Base-by-base conservation (phyloP, 768 basidiomycete genomes). In the Kwoniella mangroviensis region DNA sequence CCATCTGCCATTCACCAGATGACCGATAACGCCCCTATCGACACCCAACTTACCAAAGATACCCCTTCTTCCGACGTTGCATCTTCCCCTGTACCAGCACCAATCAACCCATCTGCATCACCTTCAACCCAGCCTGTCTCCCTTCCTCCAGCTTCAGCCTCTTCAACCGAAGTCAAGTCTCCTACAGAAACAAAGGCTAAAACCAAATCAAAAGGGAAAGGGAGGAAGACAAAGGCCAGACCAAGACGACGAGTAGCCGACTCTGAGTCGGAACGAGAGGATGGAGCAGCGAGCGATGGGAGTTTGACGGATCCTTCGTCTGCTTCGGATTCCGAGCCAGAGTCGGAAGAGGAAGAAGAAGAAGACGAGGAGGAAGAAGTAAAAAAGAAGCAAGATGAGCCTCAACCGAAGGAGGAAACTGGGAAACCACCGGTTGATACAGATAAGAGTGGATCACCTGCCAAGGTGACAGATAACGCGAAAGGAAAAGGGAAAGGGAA, bases 281-380 rank as follows among this genome's bases (percentile, higher is more conserved):
- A 56, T 34, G 55, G 12, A 3, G 53, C 42, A 5, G 65, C 53
- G 7, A 66, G 65, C 34, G 69, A 73, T 63, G 72, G 64, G n/a
- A 73, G 67, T 61, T 53, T 73, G 68, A 73, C 68, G 12, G 74
- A 64, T 52, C 64, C 74, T 51, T 41, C 49, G 10, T 66, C 56
- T 17, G 45, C 40, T 4, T 68, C 65, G 9, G 74, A 78, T 52
- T 54, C 65, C 15, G 70, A 73, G 15, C 69, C 69, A 40, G 63
- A 67, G 17, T 72, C 66, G 2, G 68, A 63, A 41, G 74, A 69
- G 2, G 64, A 57, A 24, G 67, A 71, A 9, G 66, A 67, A 49
- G 65, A 62, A 26, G 67, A 64, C 5, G 57, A 45, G 1, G 12
- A 6, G 22, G 65, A 42, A 24, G 64, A 57, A 28, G 63, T 12